phyloP scores from a whole-genome alignment of 257 asterid species.

The Solanum peruvianum region DNA sequence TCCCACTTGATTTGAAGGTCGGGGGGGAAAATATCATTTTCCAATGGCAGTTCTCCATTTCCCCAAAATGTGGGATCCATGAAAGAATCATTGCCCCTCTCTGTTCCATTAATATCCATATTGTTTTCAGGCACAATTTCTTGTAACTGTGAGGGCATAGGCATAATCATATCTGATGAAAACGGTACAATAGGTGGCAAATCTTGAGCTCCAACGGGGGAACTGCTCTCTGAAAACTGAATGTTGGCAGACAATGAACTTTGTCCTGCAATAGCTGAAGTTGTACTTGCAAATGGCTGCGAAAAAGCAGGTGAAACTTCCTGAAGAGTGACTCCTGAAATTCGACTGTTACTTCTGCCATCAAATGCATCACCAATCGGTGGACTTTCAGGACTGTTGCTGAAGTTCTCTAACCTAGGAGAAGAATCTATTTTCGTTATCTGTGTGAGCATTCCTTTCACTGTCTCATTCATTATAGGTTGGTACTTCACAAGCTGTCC shows the following conservation, averaged over 20 bases:
- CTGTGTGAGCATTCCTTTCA: slow-evolving; percentile 61
- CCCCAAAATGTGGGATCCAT: slow-evolving; percentile 25
- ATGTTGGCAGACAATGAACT: slow-evolving; percentile 9
- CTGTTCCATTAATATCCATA: slow-evolving; percentile 29
- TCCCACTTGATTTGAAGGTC: slow-evolving; percentile 52
- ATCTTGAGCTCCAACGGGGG: slow-evolving; percentile 23
- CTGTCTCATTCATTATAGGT: slow-evolving; percentile 72
- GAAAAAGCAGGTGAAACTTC: slow-evolving; percentile 36
- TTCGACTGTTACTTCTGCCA: slow-evolving; percentile 16
- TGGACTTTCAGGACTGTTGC: slow-evolving; percentile 30
- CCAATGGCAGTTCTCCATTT: slow-evolving; percentile 21
- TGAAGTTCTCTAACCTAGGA: slow-evolving; percentile 39
- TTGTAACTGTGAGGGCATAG: slow-evolving; percentile 28
- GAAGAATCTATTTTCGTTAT: slow-evolving; percentile 49
- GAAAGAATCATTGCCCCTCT: slow-evolving; percentile 13
- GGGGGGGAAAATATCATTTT: slow-evolving; percentile 32
- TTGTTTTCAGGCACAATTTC: slow-evolving; percentile 26
- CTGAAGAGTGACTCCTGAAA: slow-evolving; percentile 57
- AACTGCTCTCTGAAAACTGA: slow-evolving; percentile 13
- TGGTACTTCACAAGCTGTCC: slow-evolving; percentile 78
- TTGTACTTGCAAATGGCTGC: slow-evolving; percentile 19
- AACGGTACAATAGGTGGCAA: slow-evolving; percentile 20
- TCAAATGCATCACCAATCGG: slow-evolving; percentile 32
- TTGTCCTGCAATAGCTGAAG: slow-evolving; percentile 8
- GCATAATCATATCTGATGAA: slow-evolving; percentile 24